Conservation (phyloP, 1,139 yeast genomes). For the Taphrina communis region DNA sequence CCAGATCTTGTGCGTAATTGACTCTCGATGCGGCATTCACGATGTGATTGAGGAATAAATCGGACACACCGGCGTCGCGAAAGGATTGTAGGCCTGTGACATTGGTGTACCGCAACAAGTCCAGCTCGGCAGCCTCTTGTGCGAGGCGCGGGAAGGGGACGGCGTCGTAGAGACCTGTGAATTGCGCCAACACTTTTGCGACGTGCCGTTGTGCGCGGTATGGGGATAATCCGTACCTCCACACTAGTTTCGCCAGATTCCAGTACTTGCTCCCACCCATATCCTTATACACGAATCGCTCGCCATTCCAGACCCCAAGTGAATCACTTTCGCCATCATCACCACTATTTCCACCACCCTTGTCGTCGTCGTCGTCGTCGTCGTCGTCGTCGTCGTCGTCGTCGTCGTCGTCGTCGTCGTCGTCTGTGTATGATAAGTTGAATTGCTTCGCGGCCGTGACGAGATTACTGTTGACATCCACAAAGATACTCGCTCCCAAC, state of each 20-base stretch:
- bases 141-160: slow-evolving; percentile 51
- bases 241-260: slow-evolving; percentile 47
- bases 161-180: slow-evolving; percentile 6
- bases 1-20: slow-evolving; percentile 55
- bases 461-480: slow-evolving; percentile 54
- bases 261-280: slow-evolving; percentile 42
- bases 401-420: slow-evolving; percentile 46
- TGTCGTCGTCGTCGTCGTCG: slow-evolving; percentile 45
- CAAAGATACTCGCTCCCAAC: slow-evolving; percentile 56
- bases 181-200: slow-evolving; percentile 3
- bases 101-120: slow-evolving; percentile 48
- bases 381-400: slow-evolving; percentile 43
- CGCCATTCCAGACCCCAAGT: slow-evolving; percentile 56
- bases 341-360: no score
- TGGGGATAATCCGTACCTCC: slow-evolving; percentile 49
- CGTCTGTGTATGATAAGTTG: slow-evolving; percentile 47
- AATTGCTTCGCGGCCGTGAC: slow-evolving; percentile 52
- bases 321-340: slow-evolving; percentile 36
- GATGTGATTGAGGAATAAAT: slow-evolving; percentile 49
- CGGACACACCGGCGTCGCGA: slow-evolving; percentile 37
- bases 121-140: slow-evolving; percentile 46
- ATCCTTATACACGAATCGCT: slow-evolving; percentile 48
- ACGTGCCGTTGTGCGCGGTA: slow-evolving; percentile 31
- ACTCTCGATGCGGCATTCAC: slow-evolving; percentile 55
- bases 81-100: slow-evolving; percentile 48